A percentile compares a stretch with the other conserved stretches of the same genome.
Evolutionary conservation across 768 basidiomycete species (phyloP).

Genomic region (Amyloporia xantha): DNA sequence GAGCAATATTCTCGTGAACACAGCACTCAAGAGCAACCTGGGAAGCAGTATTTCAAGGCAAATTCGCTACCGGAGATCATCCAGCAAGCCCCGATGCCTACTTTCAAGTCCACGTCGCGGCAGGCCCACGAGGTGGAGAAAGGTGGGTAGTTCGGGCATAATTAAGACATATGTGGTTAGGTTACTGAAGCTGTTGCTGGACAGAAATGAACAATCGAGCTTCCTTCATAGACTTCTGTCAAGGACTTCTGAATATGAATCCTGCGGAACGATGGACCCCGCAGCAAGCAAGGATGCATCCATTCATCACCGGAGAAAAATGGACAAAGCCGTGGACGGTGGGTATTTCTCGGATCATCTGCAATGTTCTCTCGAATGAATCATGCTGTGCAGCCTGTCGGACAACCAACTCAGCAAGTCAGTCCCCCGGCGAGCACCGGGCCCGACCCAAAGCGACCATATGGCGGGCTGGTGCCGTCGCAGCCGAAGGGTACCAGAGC

Average conservation of each 20-base stretch:
- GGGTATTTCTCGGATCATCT: conserved; percentile 11
- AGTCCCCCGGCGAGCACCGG: conserved; percentile 21
- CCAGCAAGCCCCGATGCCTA: conserved; percentile 90
- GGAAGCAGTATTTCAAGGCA: conserved; percentile 98
- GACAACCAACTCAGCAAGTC: conserved; percentile 24
- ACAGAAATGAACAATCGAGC: conserved; percentile 89
- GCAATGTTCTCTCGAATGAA: conserved; percentile 1
- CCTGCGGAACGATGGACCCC: conserved; percentile 96
- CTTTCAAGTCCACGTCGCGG: conserved; percentile 65
- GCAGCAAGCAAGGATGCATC: conserved; percentile 91
- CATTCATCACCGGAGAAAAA: conserved; percentile 97
- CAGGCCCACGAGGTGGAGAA: conserved; percentile 83
- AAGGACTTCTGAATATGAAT: conserved; percentile 89
- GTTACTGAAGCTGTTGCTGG: not conserved
- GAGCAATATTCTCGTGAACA: conserved; percentile 97
- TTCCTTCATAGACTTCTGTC: conserved; percentile 96
- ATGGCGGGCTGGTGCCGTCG: conserved; percentile 89
- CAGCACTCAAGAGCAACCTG: conserved; percentile 92
- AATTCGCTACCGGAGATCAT: conserved; percentile 92
- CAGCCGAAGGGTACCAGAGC: conserved; percentile 80
- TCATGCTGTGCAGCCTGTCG: conserved; percentile 18
- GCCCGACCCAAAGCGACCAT: conserved; percentile 77
- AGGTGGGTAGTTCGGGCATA: conserved; percentile 40
- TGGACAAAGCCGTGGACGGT: conserved; percentile 83
- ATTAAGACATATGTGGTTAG: not conserved